These are phyloP conservation scores for Aleurites moluccanus DNA, from an alignment of 441 rosid species.

Conservation along the genomic window DNA sequence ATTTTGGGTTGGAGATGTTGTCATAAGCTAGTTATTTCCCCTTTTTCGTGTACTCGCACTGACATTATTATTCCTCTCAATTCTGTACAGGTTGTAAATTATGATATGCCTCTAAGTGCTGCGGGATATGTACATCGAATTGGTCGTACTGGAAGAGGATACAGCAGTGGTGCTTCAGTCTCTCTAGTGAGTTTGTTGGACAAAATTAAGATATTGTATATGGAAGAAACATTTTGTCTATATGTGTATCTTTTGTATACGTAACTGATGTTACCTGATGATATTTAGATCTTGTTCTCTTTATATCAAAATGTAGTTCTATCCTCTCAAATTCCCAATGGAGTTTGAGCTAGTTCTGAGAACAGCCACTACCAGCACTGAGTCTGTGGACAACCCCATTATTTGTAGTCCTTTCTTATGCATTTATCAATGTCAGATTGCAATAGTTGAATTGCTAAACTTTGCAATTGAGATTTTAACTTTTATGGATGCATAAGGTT, in stretches of 20 bases:
- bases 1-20: conserved; percentile 6
- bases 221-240: neutral
- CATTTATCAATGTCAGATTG: neutral
- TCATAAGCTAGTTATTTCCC: neutral
- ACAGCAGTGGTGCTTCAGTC: conserved; percentile 66
- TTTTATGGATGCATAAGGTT: neutral
- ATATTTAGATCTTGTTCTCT: neutral
- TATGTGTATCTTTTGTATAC: neutral
- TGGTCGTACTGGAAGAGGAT: conserved; percentile 97
- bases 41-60: neutral
- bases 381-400: neutral
- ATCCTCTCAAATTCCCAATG: neutral
- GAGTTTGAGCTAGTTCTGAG: neutral
- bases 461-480: neutral
- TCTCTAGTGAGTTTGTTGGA: conserved; percentile 66
- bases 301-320: neutral
- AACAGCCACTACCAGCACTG: neutral
- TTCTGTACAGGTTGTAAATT: conserved; percentile 74
- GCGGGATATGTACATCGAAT: conserved; percentile 89
- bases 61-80: conserved; percentile 7
- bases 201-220: conserved; percentile 13
- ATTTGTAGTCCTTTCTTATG: neutral
- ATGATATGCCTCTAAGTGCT: conserved; percentile 75
- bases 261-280: neutral
- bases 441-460: neutral